phyloP scores from a whole-genome alignment of 2,329 filamentous ascomycete genomes.

The Atkinsonella hypoxylon region DNA sequence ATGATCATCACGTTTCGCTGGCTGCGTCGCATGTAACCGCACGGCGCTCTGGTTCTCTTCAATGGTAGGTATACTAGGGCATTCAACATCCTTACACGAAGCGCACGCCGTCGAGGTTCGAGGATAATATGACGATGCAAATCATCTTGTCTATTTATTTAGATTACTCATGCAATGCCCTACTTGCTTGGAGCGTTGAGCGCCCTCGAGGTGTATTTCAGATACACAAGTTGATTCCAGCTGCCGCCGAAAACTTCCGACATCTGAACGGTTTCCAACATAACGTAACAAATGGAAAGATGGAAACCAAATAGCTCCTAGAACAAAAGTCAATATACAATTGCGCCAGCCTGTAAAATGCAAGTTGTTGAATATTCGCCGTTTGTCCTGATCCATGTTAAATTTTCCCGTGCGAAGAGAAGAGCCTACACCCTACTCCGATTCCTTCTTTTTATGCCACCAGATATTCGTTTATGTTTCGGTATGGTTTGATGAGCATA shows the following conservation, averaged over 20 bases:
- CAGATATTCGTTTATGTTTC: not conserved
- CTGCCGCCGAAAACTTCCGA: constrained; percentile 10
- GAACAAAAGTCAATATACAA: constrained; percentile 3
- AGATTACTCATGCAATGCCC: not conserved
- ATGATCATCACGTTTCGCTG: too few relatives aligned
- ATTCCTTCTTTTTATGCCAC: not conserved
- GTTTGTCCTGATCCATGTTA: constrained; percentile 12
- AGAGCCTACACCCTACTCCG: constrained; percentile 1
- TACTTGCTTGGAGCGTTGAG: constrained; percentile 9
- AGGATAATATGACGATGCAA: not conserved
- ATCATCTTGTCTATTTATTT: not conserved
- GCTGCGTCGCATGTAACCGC: too few relatives aligned
- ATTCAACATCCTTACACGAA: too few relatives aligned
- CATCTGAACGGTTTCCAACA: not conserved
- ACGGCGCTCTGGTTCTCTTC: too few relatives aligned
- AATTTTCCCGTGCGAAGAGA: constrained; percentile 9
- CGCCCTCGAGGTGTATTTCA: constrained; percentile 2
- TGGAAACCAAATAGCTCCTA: not conserved
- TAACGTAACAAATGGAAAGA: not conserved
- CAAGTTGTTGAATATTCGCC: constrained; percentile 17
- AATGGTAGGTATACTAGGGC: too few relatives aligned
- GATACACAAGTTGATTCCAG: constrained; percentile 4
- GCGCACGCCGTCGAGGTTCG: not conserved
- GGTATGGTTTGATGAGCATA: not conserved
- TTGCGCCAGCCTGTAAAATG: constrained; percentile 13